Evolutionary conservation across 176 grass and related monocot species (phyloP), one percentile per base, ranked within the genome.

Genomic region (Saccharum spontaneum): DNA sequence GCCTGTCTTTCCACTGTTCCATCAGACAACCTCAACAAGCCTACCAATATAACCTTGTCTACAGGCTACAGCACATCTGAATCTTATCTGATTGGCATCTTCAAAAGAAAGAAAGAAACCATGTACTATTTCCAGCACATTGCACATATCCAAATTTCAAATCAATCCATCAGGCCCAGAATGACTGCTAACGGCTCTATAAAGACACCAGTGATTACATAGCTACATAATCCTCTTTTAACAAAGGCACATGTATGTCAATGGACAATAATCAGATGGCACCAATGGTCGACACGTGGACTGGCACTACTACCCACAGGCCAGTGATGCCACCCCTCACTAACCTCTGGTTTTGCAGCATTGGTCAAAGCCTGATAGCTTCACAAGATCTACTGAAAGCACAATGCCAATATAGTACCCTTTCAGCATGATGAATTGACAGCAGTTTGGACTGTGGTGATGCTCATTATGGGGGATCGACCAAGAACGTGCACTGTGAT

Each of bases 331-430:
- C 23, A 18, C 14, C 61, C 61, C 28, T 40, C 41, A 76, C 60
- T 76, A 67, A 31, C n/a, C 20, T 67, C 43, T 15, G 20, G 24
- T 23, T 54, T 67, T 76, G 33, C 33, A 41, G 44, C 15, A 5
- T 72, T 71, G 60, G 86, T 88, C 80, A 88, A 84, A 76, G 73
- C 72, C 24, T 50, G 71, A 65, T 15, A 75, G 57, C 12, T 75
- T 75, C 69, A 83, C 80, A 59, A 49, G 28, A 69, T 81, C 79
- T 7, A 20, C 73, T 36, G 17, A 65, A 66, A 66, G 77, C 24
- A 22, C 28, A 7, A 68, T 81, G 28, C 1, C 10, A 80, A 23
- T 68, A 34, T 36, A 68, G 64, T 16, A 24, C 4, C 30, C 34
- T 77, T 39, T 38, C 33, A 69, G 5, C 69, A 49, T 48, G 78